These are phyloP conservation scores for Croton setiger DNA, from an alignment of 441 rosid genomes.

Conservation along the genomic window DNA sequence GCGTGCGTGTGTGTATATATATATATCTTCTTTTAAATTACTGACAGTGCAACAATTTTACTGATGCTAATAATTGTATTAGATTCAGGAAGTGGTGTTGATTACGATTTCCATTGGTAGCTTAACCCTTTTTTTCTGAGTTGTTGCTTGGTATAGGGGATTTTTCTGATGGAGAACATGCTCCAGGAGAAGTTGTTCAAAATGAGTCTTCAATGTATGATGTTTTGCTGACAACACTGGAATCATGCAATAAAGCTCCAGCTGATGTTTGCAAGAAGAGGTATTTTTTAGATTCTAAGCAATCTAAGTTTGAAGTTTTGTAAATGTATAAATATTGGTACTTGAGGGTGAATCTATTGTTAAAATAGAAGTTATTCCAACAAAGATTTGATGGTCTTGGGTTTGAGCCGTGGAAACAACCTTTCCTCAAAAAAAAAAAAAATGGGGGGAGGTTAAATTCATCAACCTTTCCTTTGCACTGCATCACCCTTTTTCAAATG, in stretches of 20 bases:
- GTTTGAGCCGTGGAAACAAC: no score
- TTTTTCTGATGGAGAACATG: constrained; percentile 28
- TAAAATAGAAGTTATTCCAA: no score
- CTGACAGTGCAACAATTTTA: neutral
- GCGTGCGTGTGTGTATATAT: no score
- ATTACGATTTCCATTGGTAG: neutral
- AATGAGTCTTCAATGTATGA: constrained; percentile 48
- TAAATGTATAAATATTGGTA: neutral
- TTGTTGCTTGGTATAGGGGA: constrained; percentile 23
- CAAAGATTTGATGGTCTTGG: no score
- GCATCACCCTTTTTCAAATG: no score
- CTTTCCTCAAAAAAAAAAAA: no score
- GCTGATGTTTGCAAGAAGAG: constrained; percentile 49
- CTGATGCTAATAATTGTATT: neutral
- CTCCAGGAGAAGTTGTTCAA: constrained; percentile 25
- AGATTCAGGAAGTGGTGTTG: neutral
- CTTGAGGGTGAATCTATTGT: neutral
- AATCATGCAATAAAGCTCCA: constrained; percentile 40
- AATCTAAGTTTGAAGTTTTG: neutral
- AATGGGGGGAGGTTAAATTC: no score
- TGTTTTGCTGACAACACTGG: constrained; percentile 41
- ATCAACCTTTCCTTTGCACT: no score
- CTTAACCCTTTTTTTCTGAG: neutral
- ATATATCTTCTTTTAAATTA: neutral
- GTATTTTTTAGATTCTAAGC: constrained; percentile 23